A percentile compares a stretch with the other conserved stretches of the same genome.
Evolutionary conservation across 2,329 filamentous ascomycete genomes (phyloP).

Genomic region (Colletotrichum sp.): DNA sequence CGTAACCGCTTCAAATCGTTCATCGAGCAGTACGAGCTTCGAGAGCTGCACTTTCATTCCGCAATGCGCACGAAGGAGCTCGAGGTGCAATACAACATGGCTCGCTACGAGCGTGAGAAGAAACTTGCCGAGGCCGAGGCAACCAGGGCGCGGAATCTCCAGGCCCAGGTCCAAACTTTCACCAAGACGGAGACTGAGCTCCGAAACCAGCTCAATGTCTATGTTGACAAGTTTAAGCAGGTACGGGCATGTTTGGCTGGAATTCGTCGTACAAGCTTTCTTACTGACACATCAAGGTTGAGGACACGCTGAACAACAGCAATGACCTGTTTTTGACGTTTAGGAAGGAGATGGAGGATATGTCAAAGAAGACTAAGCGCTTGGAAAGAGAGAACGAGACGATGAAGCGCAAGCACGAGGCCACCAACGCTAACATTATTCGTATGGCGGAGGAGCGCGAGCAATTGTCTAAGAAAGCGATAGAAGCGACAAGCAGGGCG

Average conservation of each 20-base stretch:
- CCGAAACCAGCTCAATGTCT: slow-evolving; percentile 94
- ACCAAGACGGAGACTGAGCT: slow-evolving; percentile 95
- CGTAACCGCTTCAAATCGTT: slow-evolving; percentile 92
- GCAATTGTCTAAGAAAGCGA: slow-evolving; percentile 72
- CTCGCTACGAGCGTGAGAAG: slow-evolving; percentile 87
- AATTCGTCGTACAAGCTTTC: background rate
- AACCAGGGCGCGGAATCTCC: slow-evolving; percentile 81
- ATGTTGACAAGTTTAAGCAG: slow-evolving; percentile 99
- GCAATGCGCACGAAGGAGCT: slow-evolving; percentile 93
- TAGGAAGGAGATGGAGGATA: slow-evolving; percentile 98
- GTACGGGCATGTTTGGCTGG: slow-evolving; percentile 54
- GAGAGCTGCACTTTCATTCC: slow-evolving; percentile 92
- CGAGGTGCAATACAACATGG: slow-evolving; percentile 91
- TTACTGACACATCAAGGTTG: slow-evolving; percentile 68
- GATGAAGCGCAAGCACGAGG: slow-evolving; percentile 90
- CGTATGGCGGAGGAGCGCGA: slow-evolving; percentile 97
- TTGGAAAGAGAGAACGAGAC: slow-evolving; percentile 95
- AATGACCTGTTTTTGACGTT: slow-evolving; percentile 98
- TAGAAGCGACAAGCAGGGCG: slow-evolving; percentile 68
- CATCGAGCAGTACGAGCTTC: slow-evolving; percentile 94
- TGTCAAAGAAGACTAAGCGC: slow-evolving; percentile 98
- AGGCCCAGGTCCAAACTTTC: slow-evolving; percentile 91
- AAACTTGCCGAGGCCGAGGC: slow-evolving; percentile 85
- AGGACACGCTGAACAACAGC: slow-evolving; percentile 97
- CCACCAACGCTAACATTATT: slow-evolving; percentile 92